phyloP scores from a whole-genome alignment of 75 land plant genomes.

The Sequoiadendron giganteum region DNA sequence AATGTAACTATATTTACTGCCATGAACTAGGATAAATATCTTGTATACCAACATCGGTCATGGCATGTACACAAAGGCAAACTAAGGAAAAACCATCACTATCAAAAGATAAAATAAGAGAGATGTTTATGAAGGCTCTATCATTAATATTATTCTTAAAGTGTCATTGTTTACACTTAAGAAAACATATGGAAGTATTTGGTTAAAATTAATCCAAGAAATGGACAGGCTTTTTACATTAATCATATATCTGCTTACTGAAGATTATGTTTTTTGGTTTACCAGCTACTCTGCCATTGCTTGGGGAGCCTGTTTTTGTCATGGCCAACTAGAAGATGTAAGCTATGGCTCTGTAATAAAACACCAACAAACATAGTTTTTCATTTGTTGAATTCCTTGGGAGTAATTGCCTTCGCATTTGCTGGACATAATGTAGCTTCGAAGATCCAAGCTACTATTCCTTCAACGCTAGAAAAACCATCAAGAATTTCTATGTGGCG shows the following conservation, averaged over 20 bases:
- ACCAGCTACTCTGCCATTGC: constrained; percentile 84
- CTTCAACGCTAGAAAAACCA: constrained; percentile 78
- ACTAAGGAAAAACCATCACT: too few species aligned
- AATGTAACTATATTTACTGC: too few species aligned
- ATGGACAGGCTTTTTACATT: too few species aligned
- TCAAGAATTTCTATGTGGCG: constrained; percentile 89
- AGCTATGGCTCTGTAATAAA: constrained; percentile 41
- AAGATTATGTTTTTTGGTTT: not conserved
- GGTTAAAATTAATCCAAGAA: too few species aligned
- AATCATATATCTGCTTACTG: too few species aligned
- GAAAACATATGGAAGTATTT: too few species aligned
- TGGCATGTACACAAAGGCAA: too few species aligned
- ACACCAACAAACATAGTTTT: constrained; percentile 42
- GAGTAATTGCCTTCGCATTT: constrained; percentile 76
- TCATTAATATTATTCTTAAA: too few species aligned
- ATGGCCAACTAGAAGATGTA: constrained; percentile 36
- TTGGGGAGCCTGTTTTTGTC: constrained; percentile 52
- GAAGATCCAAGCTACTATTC: constrained; percentile 91
- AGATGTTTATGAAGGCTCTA: too few species aligned
- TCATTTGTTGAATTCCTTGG: constrained; percentile 64
- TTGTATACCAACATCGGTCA: too few species aligned
- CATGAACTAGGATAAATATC: not conserved
- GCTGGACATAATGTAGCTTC: constrained; percentile 82
- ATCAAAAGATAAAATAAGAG: too few species aligned
- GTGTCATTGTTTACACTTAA: too few species aligned